Evolutionary conservation across 2,329 filamentous ascomycete species (phyloP).

Genomic region (Elsinoe necatrix): DNA sequence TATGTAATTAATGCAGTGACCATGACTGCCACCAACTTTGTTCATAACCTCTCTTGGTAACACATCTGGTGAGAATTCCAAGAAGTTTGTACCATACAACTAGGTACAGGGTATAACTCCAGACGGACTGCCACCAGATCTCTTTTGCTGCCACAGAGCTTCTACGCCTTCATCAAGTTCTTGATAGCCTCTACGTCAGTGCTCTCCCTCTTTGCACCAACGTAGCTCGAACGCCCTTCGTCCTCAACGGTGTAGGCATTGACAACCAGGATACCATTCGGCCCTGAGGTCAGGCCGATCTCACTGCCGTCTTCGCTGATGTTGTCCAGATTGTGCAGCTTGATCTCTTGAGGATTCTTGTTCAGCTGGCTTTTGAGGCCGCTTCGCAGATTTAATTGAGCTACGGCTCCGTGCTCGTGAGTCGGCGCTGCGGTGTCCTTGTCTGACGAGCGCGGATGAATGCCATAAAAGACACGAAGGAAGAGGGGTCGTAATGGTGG

Average conservation of each 20-base stretch:
- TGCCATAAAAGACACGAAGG: conserved; percentile 11
- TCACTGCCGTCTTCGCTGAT: conserved; percentile 5
- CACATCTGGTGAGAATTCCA: too few species aligned
- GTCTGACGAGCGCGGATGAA: background rate
- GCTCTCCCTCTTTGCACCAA: conserved; percentile 1
- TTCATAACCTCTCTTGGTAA: too few species aligned
- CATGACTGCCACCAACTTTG: too few species aligned
- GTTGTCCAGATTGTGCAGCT: background rate
- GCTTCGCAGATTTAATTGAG: background rate
- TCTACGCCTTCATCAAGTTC: conserved; percentile 2
- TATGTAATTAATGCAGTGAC: too few species aligned
- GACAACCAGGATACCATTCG: background rate
- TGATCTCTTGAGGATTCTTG: background rate
- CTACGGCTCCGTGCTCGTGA: background rate
- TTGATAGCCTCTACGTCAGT: conserved; percentile 5
- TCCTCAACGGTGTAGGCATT: background rate
- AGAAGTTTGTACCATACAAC: background rate
- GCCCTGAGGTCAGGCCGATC: background rate
- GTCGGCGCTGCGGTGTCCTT: background rate
- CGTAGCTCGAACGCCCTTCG: background rate
- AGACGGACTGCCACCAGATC: background rate
- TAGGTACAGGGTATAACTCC: background rate
- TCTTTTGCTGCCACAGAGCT: background rate
- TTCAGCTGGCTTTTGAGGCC: background rate
- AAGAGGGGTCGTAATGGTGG: conserved; percentile 13